Evolutionary conservation across 1,139 yeast genomes (phyloP), one percentile per base, ranked within the genome.

Genomic region (Yamadazyma oceani): DNA sequence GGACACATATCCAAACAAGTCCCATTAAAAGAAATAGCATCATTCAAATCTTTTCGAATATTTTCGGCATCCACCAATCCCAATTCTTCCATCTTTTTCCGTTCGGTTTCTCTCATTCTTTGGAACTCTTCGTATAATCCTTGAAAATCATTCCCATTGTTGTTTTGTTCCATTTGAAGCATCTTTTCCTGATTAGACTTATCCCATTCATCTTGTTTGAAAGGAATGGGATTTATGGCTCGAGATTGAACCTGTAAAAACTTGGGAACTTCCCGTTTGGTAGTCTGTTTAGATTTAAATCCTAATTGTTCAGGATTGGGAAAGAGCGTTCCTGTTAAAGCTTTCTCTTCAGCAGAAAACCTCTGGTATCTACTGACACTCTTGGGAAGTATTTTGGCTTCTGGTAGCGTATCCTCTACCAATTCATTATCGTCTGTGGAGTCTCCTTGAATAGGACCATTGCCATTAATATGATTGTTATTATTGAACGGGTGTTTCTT

Each of bases 1-100:
- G 99, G 97, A 61, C 98, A 92, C 97, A 90, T 92, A 46, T 88
- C 96, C 31, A 69, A 60, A 62, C 98, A 94, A 0, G 95, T 78
- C 3, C 99, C 99, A 43, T 78, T 79, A 54, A 94, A 94, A 1
- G 75, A 60, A 36, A 90, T 88, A 2, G 98, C 98, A 48, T 90
- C 96, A 43, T 78, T 82, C 23, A 94, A 69, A 42, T 84, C 82
- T 57, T 90, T 89, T 32, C 89, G 79, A 1, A 78, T 80, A 48
- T 88, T 89, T 48, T 89, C 96, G 29, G 83, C 85, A 59, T 94
- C 98, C 2, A 94, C 97, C 10, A 89, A 66, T 0, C 96, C 95
- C 37, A 80, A 65, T 1, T 66, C 61, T 53, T 90, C 97, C 96
- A 92, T 90, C 42, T 80, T 73, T 37, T 66, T 66, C 42, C 98